Base-by-base conservation (phyloP, 2,329 filamentous ascomycete species). In the Podosphaera fusca region DNA sequence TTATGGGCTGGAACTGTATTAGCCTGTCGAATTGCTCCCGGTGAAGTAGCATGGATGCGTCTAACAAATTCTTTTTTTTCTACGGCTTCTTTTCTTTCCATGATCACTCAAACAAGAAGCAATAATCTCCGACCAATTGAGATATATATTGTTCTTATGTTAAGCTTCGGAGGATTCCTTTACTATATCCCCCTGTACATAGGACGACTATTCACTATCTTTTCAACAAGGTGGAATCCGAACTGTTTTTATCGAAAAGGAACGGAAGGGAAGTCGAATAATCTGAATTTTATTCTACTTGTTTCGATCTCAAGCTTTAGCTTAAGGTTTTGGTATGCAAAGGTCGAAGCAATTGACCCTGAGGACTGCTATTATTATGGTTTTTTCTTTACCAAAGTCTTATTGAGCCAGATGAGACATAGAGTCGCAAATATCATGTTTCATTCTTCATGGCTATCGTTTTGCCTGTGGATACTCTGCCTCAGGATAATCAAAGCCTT, bases 1-100 rank as follows among this genome's bases (percentile, higher is more conserved):
- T 59, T 61, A 49, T 62, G 59, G 59, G 58, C 59, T 14, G 57
- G 59, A 10, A 55, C 47, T 8, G 58, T 60, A 12, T 52, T 64
- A 7, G 59, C 61, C 3, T 46, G 56, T 7, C 61, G 57, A 57
- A 50, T 61, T 21, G 58, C 58, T 3, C 49, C 33, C 21, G n/a
- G 33, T 6, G 56, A 63, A 55, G 57, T 58, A 6, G 36, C 49
- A 21, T 46, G 52, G 1, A 54, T 62, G 45, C 56, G 54, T 3
- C 30, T 61, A 4, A 58, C 58, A 2, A 57, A 58, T 54, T 55
- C 56, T 9, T 47, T 63, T 30, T 60, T 63, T 45, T 38, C 59
- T 4, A 45, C 52, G 9, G 60, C 58, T 9, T 59, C 47, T 14
- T 59, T 61, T 45, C 55, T 61, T 4, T 57, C 59, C 6, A 30